Evolutionary conservation across 2,329 filamentous ascomycete species (phyloP).

Genomic region (Colletotrichum lentis): DNA sequence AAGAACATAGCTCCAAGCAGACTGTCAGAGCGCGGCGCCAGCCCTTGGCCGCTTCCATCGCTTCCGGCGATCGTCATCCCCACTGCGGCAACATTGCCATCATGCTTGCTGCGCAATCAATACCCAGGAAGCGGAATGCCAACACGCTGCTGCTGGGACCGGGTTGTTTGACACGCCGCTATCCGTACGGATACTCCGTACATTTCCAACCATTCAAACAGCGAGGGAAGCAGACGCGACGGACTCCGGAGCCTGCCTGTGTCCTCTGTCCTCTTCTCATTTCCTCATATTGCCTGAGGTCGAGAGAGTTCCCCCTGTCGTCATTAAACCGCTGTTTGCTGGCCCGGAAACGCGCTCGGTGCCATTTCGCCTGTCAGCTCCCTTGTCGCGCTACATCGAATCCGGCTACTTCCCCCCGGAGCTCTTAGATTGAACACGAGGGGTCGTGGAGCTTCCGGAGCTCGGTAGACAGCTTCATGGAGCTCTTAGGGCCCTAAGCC

Average conservation of each 20-base stretch:
- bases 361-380: conserved; percentile 34
- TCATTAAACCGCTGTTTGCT: conserved; percentile 34
- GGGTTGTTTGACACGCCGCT: background rate
- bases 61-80: conserved; percentile 35
- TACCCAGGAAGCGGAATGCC: background rate
- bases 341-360: conserved; percentile 36
- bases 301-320: conserved; percentile 20
- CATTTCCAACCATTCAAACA: background rate
- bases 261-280: conserved; percentile 13
- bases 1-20: background rate
- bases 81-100: conserved; percentile 26
- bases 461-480: background rate
- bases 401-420: conserved; percentile 32
- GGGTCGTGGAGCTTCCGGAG: conserved; percentile 22
- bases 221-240: background rate
- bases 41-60: conserved; percentile 21
- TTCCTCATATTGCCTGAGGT: conserved; percentile 15
- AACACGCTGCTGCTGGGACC: background rate
- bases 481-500: background rate
- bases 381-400: conserved; percentile 33
- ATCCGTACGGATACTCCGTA: too few species aligned
- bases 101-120: conserved; percentile 1
- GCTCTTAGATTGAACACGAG: conserved; percentile 37
- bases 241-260: background rate
- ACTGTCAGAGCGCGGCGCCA: conserved; percentile 16